Evolutionary conservation across 805 yeast genomes (phyloP).

Genomic region (Saccharomycopsis synnaedendra): DNA sequence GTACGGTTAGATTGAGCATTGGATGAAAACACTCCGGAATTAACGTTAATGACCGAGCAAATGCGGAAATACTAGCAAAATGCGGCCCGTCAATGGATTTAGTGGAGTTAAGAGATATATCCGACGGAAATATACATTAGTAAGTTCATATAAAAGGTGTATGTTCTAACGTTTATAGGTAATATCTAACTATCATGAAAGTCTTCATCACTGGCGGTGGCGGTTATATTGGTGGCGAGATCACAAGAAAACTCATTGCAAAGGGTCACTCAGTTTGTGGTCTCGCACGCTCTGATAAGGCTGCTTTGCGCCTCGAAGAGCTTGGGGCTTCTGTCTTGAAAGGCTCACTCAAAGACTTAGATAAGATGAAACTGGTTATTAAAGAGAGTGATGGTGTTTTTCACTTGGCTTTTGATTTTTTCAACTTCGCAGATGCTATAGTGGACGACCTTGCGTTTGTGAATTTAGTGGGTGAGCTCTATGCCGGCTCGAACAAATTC

Average conservation of each 20-base stretch:
- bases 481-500: conserved; percentile 1
- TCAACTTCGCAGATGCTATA: conserved; percentile 16
- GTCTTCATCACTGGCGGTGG: conserved; percentile 28
- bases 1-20: too few species aligned
- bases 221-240: conserved; percentile 24
- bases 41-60: too few species aligned
- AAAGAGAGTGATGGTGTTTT: conserved; percentile 25
- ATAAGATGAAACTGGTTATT: conserved; percentile 22
- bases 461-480: conserved; percentile 18
- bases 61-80: too few species aligned
- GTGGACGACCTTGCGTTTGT: conserved; percentile 22
- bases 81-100: too few species aligned
- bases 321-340: conserved; percentile 20
- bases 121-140: too few species aligned
- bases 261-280: conserved; percentile 23
- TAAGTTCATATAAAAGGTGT: too few species aligned
- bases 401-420: conserved; percentile 27
- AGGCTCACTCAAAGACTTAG: conserved; percentile 24
- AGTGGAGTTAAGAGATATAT: too few species aligned
- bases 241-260: conserved; percentile 18
- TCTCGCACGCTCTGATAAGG: conserved; percentile 23
- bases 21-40: too few species aligned
- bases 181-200: conserved; percentile 16
- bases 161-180: too few species aligned
- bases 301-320: conserved; percentile 20